These are phyloP conservation scores for Ormosia emarginata DNA, from an alignment of 306 rosid genomes.

Conservation along the genomic window DNA sequence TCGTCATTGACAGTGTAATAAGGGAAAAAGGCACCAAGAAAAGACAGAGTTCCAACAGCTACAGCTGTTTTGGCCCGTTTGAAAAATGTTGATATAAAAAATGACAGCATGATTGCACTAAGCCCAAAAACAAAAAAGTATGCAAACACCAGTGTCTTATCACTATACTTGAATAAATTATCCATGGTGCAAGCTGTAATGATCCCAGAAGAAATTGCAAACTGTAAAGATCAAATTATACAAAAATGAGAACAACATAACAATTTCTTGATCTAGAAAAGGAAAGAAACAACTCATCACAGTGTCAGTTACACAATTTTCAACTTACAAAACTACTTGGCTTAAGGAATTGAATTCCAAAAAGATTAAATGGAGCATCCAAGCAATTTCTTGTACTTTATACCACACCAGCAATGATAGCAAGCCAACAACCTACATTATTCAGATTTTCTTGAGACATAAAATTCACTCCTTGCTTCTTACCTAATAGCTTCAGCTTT, in stretches of 20 bases:
- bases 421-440: background rate
- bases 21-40: conserved; percentile 87
- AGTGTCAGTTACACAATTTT: background rate
- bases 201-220: conserved; percentile 77
- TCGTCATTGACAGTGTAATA: conserved; percentile 83
- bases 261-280: conserved; percentile 14
- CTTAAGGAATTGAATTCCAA: background rate
- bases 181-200: conserved; percentile 80
- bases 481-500: background rate
- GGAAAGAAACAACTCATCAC: background rate
- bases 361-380: background rate
- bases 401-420: background rate
- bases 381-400: background rate
- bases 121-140: conserved; percentile 88
- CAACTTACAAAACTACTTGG: background rate
- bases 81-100: conserved; percentile 85
- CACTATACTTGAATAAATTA: conserved; percentile 87
- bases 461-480: background rate
- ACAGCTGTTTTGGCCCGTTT: conserved; percentile 95
- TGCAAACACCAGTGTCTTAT: conserved; percentile 85
- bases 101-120: conserved; percentile 91
- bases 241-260: conserved; percentile 24
- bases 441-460: background rate
- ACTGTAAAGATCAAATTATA: conserved; percentile 55
- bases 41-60: conserved; percentile 92